Evolutionary conservation across 2,329 filamentous ascomycete genomes (phyloP).

Genomic region (Didymella exigua): DNA sequence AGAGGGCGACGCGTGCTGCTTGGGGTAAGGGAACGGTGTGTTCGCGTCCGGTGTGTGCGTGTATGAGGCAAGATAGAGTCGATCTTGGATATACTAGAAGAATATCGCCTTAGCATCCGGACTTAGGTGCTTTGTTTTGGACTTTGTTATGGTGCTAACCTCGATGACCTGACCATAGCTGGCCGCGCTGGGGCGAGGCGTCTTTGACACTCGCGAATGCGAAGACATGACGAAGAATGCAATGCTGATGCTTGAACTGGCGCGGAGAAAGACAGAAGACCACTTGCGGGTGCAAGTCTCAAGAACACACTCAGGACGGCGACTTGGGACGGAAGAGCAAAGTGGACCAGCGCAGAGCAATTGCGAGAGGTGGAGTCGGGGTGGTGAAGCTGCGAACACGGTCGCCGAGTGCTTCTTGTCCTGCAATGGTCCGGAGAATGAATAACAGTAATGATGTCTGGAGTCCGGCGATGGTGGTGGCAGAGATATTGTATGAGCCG

Average conservation of each 20-base stretch:
- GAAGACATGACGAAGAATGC: conserved; percentile 30
- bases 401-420: conserved; percentile 28
- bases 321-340: conserved; percentile 28
- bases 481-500: conserved; percentile 30
- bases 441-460: conserved; percentile 48
- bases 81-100: conserved; percentile 64
- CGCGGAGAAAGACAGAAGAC: conserved; percentile 9
- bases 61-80: conserved; percentile 93
- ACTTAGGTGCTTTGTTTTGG: conserved; percentile 29
- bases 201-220: conserved; percentile 32
- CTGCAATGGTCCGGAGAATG: conserved; percentile 29
- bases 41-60: conserved; percentile 77
- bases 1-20: conserved; percentile 69
- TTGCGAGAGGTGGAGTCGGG: conserved; percentile 14
- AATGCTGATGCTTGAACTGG: background rate
- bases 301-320: conserved; percentile 15
- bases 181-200: conserved; percentile 43
- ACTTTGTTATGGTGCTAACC: conserved; percentile 68
- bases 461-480: conserved; percentile 26
- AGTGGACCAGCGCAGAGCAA: conserved; percentile 24
- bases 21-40: conserved; percentile 84
- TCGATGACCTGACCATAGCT: conserved; percentile 90
- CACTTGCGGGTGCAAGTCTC: conserved; percentile 20
- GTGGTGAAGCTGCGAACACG: conserved; percentile 27
- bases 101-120: conserved; percentile 18